Evolutionary conservation across 768 basidiomycete species (phyloP), one percentile per base, ranked within the genome.

Genomic region (Suillus weaverae): DNA sequence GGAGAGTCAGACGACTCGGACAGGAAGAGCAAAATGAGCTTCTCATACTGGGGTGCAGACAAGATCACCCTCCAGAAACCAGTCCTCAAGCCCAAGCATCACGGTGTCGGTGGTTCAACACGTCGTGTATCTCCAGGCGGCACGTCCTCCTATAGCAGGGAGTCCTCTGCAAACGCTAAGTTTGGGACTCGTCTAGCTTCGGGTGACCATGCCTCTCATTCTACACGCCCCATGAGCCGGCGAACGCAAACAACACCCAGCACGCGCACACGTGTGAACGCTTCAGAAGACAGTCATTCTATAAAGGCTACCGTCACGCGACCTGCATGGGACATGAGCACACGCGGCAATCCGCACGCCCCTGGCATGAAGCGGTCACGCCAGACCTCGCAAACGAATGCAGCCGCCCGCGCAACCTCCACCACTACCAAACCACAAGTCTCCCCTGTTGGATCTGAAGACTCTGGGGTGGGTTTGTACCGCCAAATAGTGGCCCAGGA

Each of bases 41-140:
- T 94, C 78, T 94, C 92, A 6, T 95, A 94, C 73, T 94, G 92
- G 92, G 92, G 93, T 32, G 93, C 93, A 38, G 93, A 95, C 80
- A 93, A 93, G 77, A 85, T 95, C 70, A 95, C 93, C 1, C 85
- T 95, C 26, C 91, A 93, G 74, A 91, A 91, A 69, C 91, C 92
- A 2, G 75, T 87, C 46, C 74, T 88, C 70, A 90, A 89, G 72
- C 76, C 77, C 43, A 75, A 75, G 63, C 74, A 75, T 32, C 67
- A 73, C n/a, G 30, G 67, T 33, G 72, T 78, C 79, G 65, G 75
- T 78, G 57, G 71, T 69, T 61, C 78, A 74, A 57, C 70, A 39
- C 78, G 81, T 60, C 76, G 80, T 51, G 74, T 68, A 70, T 79
- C 71, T 71, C 83, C 70, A 69, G 86, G 76, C 76, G 72, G 76